Evolutionary conservation across 2,329 filamentous ascomycete species (phyloP), one percentile per base, ranked within the genome.

Genomic region (Colletotrichum nymphaeae): DNA sequence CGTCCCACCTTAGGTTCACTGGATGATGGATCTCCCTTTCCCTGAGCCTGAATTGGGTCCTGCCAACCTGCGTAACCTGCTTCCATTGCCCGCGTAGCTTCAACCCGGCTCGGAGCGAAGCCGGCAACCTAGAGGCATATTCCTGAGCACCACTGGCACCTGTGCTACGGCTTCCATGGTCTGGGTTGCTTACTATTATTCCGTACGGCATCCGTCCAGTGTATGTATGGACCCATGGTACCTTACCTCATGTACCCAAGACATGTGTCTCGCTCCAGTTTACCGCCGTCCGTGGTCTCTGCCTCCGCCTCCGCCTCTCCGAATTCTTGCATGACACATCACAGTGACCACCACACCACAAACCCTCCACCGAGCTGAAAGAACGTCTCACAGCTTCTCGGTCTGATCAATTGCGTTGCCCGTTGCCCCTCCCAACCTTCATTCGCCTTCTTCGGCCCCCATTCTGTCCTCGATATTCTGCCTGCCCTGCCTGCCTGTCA

Each of bases 81-180:
- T 32, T 32, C 30, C 30, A 32, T 32, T 32, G 30, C 30, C 30
- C 8, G 49, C 24, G 9, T 24, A 35, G 42, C 22, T n/a, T 28
- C 56, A 62, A 68, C 30, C 46, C 65, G 24, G 26, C 57, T 64
- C 67, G 66, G 68, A 56, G 63, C 63, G 60, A 67, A 64, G 63
- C 60, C 11, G 49, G 28, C 46, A 53, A 30, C 19, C 42, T 11
- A 19, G 19, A 49, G 42, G 42, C 42, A 42, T 42, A 14, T 42
- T 19, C 32, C 32, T 12, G 5, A 42, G 37, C 37, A 19, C 35
- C 35, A 37, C 12, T 37, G 35, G 35, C 35, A 37, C 14, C 37
- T 42, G 37, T 42, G 37, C 16, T 42, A 16, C 37, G 14, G 37
- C 5, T 42, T 16, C 32, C 32, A 35, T 35, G 32, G 14, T 42